These are phyloP conservation scores for Hirschioporus abietinus DNA, from an alignment of 768 basidiomycete species.

Conservation along the genomic window DNA sequence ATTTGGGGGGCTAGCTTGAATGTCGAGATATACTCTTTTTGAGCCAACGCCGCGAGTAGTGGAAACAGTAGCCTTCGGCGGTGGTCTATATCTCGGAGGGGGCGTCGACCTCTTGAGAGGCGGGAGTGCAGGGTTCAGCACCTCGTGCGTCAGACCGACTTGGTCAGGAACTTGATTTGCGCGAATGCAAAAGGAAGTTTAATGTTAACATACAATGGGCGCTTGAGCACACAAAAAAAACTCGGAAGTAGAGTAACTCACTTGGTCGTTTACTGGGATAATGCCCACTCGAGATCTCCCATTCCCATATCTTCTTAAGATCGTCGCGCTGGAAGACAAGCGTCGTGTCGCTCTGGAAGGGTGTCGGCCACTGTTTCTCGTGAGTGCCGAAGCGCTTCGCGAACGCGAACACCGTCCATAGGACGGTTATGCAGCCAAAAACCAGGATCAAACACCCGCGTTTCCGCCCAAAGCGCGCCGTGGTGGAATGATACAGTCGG, in stretches of 20 bases:
- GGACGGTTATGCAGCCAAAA: conserved; percentile 37
- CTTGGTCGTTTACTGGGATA: conserved; percentile 80
- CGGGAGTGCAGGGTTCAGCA: conserved; percentile 74
- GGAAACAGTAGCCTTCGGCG: conserved; percentile 41
- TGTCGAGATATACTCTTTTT: conserved; percentile 70
- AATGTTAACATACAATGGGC: conserved; percentile 7
- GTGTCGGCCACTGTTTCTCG: conserved; percentile 55
- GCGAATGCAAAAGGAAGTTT: conserved; percentile 10
- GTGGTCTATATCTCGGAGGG: conserved; percentile 43
- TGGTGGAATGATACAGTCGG: conserved; percentile 51
- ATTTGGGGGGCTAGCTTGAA: conserved; percentile 53
- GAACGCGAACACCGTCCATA: conserved; percentile 57
- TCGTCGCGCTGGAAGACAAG: conserved; percentile 75
- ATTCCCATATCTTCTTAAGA: conserved; percentile 87
- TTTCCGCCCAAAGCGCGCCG: conserved; percentile 54
- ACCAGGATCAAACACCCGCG: conserved; percentile 50
- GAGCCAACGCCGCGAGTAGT: conserved; percentile 71
- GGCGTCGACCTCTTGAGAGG: conserved; percentile 40
- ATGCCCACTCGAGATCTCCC: conserved; percentile 93
- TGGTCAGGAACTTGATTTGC: conserved; percentile 58
- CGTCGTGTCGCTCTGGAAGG: conserved; percentile 56
- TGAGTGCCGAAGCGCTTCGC: conserved; percentile 55
- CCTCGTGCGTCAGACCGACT: conserved; percentile 48
- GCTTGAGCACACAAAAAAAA: conserved; percentile 11
- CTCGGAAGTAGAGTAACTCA: conserved; percentile 33